These are phyloP conservation scores for Xylaria longipes DNA, from an alignment of 495 filamentous ascomycete genomes.

Conservation along the genomic window DNA sequence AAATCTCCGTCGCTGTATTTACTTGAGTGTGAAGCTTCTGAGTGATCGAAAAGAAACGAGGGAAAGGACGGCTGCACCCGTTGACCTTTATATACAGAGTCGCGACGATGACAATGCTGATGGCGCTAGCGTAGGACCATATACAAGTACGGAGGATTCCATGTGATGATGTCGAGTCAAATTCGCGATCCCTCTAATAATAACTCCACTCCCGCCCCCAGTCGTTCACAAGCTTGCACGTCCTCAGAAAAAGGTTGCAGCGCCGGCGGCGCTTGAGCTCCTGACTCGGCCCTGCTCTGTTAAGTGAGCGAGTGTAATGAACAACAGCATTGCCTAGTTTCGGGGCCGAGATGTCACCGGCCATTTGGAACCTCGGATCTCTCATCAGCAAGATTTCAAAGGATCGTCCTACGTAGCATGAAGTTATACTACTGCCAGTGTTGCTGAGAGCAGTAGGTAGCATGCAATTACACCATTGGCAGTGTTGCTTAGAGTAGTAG, in stretches of 20 bases:
- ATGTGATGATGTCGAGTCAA: neutral
- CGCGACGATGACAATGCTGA: neutral
- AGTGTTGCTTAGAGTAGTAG: slow-evolving; percentile 9
- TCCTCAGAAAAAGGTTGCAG: neutral
- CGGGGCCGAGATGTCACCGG: slow-evolving; percentile 15
- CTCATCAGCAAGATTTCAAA: slow-evolving; percentile 1
- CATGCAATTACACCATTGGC: slow-evolving; percentile 3
- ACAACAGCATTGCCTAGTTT: neutral
- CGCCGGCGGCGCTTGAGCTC: neutral
- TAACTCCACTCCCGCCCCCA: neutral
- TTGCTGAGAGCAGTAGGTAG: slow-evolving; percentile 14
- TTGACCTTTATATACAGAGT: neutral
- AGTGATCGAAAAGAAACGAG: neutral
- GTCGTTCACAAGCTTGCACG: neutral
- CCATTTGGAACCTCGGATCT: neutral
- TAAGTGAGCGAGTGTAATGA: neutral
- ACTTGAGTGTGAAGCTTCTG: neutral
- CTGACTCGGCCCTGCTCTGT: neutral
- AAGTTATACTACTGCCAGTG: neutral
- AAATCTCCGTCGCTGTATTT: neutral
- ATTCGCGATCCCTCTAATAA: slow-evolving; percentile 1
- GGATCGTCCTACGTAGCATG: neutral
- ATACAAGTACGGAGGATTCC: neutral
- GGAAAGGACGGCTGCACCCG: neutral
- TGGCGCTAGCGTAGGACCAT: slow-evolving; percentile 16